Base-by-base conservation (phyloP, 2,329 filamentous ascomycete species). In the Sphaerulina populicola region DNA sequence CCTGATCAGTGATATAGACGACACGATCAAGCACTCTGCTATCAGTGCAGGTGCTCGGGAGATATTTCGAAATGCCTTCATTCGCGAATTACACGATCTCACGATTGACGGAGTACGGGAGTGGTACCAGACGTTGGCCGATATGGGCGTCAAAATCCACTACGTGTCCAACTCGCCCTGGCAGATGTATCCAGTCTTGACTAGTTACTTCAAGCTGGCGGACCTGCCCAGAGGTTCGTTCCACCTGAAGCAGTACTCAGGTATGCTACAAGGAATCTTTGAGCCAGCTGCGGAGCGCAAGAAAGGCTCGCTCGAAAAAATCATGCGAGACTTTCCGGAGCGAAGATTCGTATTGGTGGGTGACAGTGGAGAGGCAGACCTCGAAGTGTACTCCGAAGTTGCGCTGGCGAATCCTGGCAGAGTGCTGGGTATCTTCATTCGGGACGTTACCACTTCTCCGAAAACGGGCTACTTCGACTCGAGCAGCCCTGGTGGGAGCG, bases 121-220 rank as follows among this genome's bases (percentile, higher is more conserved):
- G 56, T 97, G 93, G 91, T 98, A 97, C 65, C 81, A 75, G 33
- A 76, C 76, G 15, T 77, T 98, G 70, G 78, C 85, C 36, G 75
- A 82, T 15, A 81, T 91, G 72, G 89, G 90, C 14, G 91, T 97
- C 21, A 81, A 83, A 61, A 78, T 98, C 47, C 94, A 98, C 66
- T 98, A 98, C 68, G 94, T 95, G 58, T 98, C 93, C n/a, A 98
- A 98, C 69, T 94, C 91, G 45, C 93, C 93, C 0, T 98, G 94
- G 94, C 94, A 98, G 67, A 77, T 98, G 6, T 98, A 88, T 62
- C 93, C 93, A 0, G 81, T 97, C 2, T 73, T 98, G 9, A 85
- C 87, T 4, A 88, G 80, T 47, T 98, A 86, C 66, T 94, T 97
- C 67, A 81, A 83, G 57, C 71, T 85, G 37, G 86, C 86, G 6